Evolutionary conservation across 768 basidiomycete genomes (phyloP).

Genomic region (Mycena kentingensis): DNA sequence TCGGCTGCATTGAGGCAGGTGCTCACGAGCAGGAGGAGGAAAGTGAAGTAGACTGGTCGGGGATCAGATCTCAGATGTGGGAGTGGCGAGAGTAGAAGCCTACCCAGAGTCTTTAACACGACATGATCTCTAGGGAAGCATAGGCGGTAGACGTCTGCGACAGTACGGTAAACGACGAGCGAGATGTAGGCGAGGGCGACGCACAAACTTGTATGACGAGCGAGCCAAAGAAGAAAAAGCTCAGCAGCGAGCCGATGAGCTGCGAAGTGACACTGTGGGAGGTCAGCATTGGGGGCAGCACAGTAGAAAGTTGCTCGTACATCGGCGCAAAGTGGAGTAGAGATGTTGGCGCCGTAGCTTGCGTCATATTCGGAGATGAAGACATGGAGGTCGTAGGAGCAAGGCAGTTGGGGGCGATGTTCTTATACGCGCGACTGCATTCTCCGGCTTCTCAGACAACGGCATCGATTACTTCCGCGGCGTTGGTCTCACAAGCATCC

Average conservation of each 20-base stretch:
- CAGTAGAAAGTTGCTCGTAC: no score
- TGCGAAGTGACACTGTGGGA: constrained; percentile 4
- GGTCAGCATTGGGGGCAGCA: not conserved
- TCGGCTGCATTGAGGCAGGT: constrained; percentile 6
- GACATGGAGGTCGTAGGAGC: no score
- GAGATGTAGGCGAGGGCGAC: not conserved
- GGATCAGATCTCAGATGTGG: not conserved
- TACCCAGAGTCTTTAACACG: constrained; percentile 8
- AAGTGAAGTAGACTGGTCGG: constrained; percentile 14
- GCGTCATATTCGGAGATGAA: no score
- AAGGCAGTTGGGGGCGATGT: no score
- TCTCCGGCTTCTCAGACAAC: no score
- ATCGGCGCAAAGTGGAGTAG: not conserved
- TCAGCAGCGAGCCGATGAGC: constrained; percentile 17
- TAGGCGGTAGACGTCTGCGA: constrained; percentile 17
- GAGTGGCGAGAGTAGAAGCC: not conserved
- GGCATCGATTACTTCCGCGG: no score
- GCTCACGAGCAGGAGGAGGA: constrained; percentile 7
- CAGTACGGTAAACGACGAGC: not conserved
- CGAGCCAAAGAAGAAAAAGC: constrained; percentile 12
- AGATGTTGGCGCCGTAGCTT: no score
- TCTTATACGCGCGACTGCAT: no score
- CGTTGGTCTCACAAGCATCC: no score
- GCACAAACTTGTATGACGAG: constrained; percentile 13
- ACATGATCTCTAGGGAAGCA: constrained; percentile 9